Evolutionary conservation across 768 basidiomycete species (phyloP), one percentile per base, ranked within the genome.

Genomic region (Asterophora lycoperdoides): DNA sequence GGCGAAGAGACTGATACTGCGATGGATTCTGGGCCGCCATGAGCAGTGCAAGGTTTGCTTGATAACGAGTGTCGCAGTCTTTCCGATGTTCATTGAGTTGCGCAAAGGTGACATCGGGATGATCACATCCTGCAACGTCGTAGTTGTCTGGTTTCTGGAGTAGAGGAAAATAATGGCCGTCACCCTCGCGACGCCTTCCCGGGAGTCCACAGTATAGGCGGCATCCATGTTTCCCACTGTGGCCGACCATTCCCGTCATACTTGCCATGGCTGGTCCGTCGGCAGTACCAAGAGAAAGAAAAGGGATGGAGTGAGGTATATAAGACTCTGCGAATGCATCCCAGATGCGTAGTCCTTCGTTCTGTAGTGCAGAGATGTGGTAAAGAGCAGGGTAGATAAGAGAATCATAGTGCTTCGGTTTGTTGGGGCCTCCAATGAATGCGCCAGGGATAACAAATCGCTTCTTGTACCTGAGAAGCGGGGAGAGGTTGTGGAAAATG

Each of bases 231-330:
- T n/a, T n/a, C n/a, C n/a, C n/a, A n/a, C n/a, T 51, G 53, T 73
- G 68, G 0, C 70, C 64, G n/a, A 67, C 63, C 20, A 64, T 39
- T 1, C 68, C 67, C 33, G 56, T 59, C 2, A 72, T 44, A 18
- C 40, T 33, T 0, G 60, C 56, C 41, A 64, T 53, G 0, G 59
- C 71, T 29, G 68, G 65, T 0, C 63, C 60, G 49, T 76, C 68
- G 0, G 68, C 69, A 19, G 58, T 62, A 1, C 26, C 63, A 38
- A 66, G 49, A 1, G 48, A 38, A 1, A 69, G 47, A 30, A 63
- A 66, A 1, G 52, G 56, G 30, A 44, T 9, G 1, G 62, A 62
- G 0, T 29, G 33, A 32, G 63, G 57, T 1, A 57, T 44, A 3
- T 23, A 26, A 3, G 57, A 36, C 20, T 44, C 0, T 1, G 37